These are phyloP conservation scores for Chaetomiaceae sp. DNA, from an alignment of 2,329 filamentous ascomycete species.

Conservation along the genomic window DNA sequence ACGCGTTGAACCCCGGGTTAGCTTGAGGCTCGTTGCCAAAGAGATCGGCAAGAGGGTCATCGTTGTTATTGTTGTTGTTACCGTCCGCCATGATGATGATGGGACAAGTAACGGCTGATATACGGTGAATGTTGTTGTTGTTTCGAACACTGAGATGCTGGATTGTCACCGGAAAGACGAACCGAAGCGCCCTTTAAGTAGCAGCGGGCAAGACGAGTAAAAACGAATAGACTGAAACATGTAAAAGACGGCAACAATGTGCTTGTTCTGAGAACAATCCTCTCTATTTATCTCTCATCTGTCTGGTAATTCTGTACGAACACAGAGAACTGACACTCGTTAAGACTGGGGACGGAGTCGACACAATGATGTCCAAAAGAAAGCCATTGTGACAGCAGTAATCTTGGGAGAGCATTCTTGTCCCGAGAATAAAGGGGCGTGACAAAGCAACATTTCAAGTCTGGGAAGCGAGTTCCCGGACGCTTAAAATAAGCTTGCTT, in stretches of 20 bases:
- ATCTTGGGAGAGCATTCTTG: not conserved
- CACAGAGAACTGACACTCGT: slow-evolving; percentile 7
- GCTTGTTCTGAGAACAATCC: not conserved
- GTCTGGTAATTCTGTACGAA: slow-evolving; percentile 5
- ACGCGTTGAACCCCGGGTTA: no score
- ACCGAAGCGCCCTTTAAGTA: not conserved
- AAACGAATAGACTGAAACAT: not conserved
- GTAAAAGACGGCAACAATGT: not conserved
- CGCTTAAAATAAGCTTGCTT: slow-evolving; percentile 14
- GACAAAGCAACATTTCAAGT: slow-evolving; percentile 5
- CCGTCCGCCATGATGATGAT: no score
- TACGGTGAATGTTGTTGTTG: no score
- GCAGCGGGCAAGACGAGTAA: no score
- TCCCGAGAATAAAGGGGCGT: not conserved
- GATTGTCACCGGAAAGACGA: no score
- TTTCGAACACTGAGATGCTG: no score
- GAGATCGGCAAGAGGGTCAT: no score
- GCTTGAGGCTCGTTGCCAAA: no score
- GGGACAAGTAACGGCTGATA: no score
- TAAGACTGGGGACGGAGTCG: not conserved
- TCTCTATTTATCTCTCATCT: no score
- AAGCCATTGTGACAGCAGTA: slow-evolving; percentile 4
- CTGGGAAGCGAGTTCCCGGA: not conserved
- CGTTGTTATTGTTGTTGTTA: no score
- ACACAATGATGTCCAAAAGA: slow-evolving; percentile 6